phyloP scores from a whole-genome alignment of 345 rosid genomes.

The Salix suchowensis region DNA sequence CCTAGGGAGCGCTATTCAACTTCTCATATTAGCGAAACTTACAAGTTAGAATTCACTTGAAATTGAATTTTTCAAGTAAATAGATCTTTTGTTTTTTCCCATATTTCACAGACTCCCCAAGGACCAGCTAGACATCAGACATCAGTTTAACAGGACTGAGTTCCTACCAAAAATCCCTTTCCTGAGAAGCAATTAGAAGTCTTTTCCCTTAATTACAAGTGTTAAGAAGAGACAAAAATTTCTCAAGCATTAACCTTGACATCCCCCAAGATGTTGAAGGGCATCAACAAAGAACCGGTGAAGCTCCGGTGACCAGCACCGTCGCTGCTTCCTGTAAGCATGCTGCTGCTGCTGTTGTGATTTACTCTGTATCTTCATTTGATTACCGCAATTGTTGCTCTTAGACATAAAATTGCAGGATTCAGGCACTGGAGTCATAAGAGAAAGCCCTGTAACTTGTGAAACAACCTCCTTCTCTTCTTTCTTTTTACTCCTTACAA shows the following conservation, averaged over 20 bases:
- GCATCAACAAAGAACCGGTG: slow-evolving; percentile 67
- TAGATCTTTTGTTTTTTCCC: neutral
- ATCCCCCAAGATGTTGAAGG: slow-evolving; percentile 68
- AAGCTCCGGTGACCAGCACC: slow-evolving; percentile 82
- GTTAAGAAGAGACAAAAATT: neutral
- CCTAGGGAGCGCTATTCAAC: neutral
- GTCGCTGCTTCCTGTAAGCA: slow-evolving; percentile 53
- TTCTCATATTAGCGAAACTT: neutral
- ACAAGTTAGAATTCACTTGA: neutral
- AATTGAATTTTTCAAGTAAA: neutral
- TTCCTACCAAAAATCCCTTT: neutral
- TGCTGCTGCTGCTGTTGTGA: slow-evolving; percentile 27
- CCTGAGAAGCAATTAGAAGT: neutral
- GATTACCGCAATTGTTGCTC: slow-evolving; percentile 7
- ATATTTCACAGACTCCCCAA: neutral
- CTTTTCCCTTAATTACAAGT: neutral
- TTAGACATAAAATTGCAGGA: slow-evolving; percentile 14
- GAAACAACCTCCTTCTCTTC: slow-evolving; percentile 35
- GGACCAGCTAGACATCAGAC: neutral
- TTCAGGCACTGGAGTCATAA: slow-evolving; percentile 35
- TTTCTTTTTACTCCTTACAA: slow-evolving; percentile 7
- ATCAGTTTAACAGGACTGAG: neutral
- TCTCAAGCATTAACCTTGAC: slow-evolving; percentile 38
- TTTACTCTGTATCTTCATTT: slow-evolving; percentile 25
- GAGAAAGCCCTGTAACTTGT: slow-evolving; percentile 34